Evolutionary conservation across 257 asterid genomes (phyloP).

Genomic region (Penstemon newberryi): DNA sequence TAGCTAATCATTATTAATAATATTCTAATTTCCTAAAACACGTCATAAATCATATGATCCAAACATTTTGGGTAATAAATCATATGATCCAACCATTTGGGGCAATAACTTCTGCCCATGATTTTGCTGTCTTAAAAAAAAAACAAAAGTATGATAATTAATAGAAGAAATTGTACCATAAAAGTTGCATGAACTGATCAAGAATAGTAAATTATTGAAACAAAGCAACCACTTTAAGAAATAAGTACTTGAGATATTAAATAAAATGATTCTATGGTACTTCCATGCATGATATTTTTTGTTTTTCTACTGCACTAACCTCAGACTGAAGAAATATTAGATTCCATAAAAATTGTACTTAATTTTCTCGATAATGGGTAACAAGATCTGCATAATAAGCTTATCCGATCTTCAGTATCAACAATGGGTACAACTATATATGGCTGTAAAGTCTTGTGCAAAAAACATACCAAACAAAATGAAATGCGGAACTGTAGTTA

Average conservation of each 20-base stretch:
- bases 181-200: slow-evolving; percentile 22
- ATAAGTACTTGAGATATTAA: neutral
- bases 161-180: slow-evolving; percentile 15
- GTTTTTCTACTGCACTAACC: slow-evolving; percentile 7
- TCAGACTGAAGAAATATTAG: slow-evolving; percentile 8
- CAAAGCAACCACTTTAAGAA: slow-evolving; percentile 5
- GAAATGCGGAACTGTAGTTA: neutral
- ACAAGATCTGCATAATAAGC: neutral
- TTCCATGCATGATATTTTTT: slow-evolving; percentile 32
- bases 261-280: slow-evolving; percentile 11
- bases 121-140: slow-evolving; percentile 25
- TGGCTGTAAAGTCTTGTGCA: neutral
- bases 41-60: slow-evolving; percentile 29
- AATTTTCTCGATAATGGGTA: neutral
- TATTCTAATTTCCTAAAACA: slow-evolving; percentile 34
- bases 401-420: neutral
- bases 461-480: neutral
- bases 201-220: slow-evolving; percentile 26
- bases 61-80: slow-evolving; percentile 40
- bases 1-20: slow-evolving; percentile 27
- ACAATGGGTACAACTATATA: neutral
- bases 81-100: slow-evolving; percentile 33
- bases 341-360: neutral
- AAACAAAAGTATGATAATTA: slow-evolving; percentile 16
- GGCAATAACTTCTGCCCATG: slow-evolving; percentile 34